Conservation (phyloP, 306 rosid species). For the Quercus agrifolia region DNA sequence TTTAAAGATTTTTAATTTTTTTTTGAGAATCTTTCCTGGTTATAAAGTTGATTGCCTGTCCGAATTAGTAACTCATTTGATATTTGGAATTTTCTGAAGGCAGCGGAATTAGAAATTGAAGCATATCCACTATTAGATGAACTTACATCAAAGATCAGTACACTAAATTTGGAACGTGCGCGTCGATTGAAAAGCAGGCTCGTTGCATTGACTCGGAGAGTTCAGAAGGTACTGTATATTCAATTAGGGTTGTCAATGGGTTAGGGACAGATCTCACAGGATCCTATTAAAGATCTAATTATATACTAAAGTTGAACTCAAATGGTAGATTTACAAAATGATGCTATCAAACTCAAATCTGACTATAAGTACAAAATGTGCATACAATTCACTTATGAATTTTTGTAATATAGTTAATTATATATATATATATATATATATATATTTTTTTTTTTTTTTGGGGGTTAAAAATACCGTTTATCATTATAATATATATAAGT, state of each 20-base stretch:
- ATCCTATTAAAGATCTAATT: not conserved
- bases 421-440: not conserved
- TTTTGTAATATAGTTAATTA: not conserved
- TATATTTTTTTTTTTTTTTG: too few species aligned
- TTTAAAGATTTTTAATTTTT: not conserved
- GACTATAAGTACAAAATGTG: not conserved
- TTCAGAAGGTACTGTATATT: constrained; percentile 74
- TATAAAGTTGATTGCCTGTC: constrained; percentile 11
- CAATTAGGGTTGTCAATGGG: not conserved
- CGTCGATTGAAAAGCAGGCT: constrained; percentile 98
- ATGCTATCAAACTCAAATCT: not conserved
- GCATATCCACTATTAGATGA: constrained; percentile 94
- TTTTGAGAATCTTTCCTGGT: constrained; percentile 4
- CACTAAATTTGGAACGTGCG: constrained; percentile 94
- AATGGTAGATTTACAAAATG: not conserved
- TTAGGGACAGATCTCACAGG: not conserved
- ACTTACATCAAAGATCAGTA: constrained; percentile 96
- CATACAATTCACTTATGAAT: not conserved
- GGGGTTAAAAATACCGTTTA: not conserved
- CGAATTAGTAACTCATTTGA: constrained; percentile 23
- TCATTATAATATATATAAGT: not conserved
- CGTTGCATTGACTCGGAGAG: constrained; percentile 95
- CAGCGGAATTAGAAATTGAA: constrained; percentile 94
- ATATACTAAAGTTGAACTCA: not conserved
- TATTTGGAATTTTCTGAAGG: constrained; percentile 49